Percentiles rank a stretch among this genome's conserved stretches.
These are phyloP conservation scores for Penicillium sp. DNA, from an alignment of 2,329 filamentous ascomycete genomes.

Conservation along the genomic window DNA sequence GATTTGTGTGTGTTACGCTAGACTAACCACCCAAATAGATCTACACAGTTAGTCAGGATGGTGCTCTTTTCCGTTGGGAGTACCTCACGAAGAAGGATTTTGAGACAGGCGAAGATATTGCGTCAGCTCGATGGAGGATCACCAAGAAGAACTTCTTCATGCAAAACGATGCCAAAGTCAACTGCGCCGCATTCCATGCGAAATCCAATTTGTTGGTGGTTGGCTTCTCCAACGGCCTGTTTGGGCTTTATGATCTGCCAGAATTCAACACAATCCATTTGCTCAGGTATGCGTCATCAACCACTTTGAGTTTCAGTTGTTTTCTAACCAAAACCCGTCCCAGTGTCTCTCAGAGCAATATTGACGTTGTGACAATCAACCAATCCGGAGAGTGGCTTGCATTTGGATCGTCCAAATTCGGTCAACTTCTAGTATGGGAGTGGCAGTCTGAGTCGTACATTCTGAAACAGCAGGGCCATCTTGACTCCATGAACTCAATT, in stretches of 20 bases:
- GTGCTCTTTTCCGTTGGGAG: constrained; percentile 93
- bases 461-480: constrained; percentile 95
- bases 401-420: constrained; percentile 91
- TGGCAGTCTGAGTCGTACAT: constrained; percentile 99
- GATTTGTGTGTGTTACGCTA: not conserved
- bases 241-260: constrained; percentile 92
- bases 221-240: constrained; percentile 92
- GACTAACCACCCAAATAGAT: constrained; percentile 55
- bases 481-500: constrained; percentile 91
- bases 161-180: constrained; percentile 83
- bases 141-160: constrained; percentile 91
- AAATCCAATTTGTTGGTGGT: constrained; percentile 90
- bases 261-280: constrained; percentile 96
- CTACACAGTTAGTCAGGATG: constrained; percentile 95
- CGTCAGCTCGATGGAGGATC: constrained; percentile 84
- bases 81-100: constrained; percentile 69
- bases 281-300: constrained; percentile 50
- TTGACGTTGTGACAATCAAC: constrained; percentile 93
- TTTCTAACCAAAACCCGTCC: constrained; percentile 35
- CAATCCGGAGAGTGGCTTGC: constrained; percentile 95
- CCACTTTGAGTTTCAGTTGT: no score
- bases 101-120: constrained; percentile 63
- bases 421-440: constrained; percentile 97
- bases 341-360: constrained; percentile 95
- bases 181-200: constrained; percentile 87